phyloP scores from a whole-genome alignment of 495 filamentous ascomycete genomes.

The Cladorrhinum samala region DNA sequence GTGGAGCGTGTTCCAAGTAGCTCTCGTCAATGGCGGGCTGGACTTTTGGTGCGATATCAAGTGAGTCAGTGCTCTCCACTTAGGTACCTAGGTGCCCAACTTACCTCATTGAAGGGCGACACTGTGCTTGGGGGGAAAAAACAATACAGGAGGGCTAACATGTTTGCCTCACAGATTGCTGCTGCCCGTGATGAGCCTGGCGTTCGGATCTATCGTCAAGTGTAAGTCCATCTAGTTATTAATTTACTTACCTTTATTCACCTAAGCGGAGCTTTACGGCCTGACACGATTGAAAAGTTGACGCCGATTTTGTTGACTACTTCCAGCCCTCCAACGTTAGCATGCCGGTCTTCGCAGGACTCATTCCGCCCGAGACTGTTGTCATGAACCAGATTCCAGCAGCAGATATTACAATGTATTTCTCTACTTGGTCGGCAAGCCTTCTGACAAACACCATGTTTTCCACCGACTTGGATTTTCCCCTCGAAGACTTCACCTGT shows the following conservation, averaged over 20 bases:
- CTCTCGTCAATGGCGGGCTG: slow-evolving; percentile 1
- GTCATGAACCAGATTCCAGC: neutral
- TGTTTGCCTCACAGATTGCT: too few relatives aligned
- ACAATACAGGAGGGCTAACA: too few relatives aligned
- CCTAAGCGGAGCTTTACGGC: neutral
- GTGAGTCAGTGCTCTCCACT: too few relatives aligned
- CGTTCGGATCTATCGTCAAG: slow-evolving; percentile 10
- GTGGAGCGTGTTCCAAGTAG: slow-evolving; percentile 8
- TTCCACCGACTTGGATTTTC: neutral
- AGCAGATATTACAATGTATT: slow-evolving; percentile 10
- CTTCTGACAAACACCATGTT: slow-evolving; percentile 10
- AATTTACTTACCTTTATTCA: too few relatives aligned
- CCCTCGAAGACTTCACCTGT: neutral
- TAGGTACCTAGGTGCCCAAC: too few relatives aligned
- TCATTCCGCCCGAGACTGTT: neutral
- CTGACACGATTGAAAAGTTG: slow-evolving; percentile 6
- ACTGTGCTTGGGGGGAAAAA: too few relatives aligned
- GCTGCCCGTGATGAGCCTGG: slow-evolving; percentile 1
- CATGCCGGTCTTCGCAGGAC: slow-evolving; percentile 10
- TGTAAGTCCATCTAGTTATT: slow-evolving; percentile 4
- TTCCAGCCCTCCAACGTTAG: slow-evolving; percentile 4
- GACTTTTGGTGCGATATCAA: slow-evolving; percentile 5
- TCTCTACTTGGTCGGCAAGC: slow-evolving; percentile 1
- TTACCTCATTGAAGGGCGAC: too few relatives aligned
- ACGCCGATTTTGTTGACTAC: slow-evolving; percentile 14